Evolutionary conservation across 2,329 filamentous ascomycete genomes (phyloP).

Genomic region (Pleochaeta shiraiana): DNA sequence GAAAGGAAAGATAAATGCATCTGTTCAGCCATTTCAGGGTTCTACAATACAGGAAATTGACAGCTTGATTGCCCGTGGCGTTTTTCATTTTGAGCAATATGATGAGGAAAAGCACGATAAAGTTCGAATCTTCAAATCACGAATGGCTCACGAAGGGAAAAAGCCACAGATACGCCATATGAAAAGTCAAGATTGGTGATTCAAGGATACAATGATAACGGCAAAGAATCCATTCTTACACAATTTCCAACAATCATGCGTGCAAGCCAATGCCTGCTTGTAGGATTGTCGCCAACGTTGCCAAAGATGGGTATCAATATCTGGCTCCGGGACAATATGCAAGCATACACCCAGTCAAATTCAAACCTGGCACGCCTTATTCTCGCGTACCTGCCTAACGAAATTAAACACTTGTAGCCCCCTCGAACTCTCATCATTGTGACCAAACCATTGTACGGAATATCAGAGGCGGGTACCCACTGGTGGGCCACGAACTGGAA

Average conservation of each 20-base stretch:
- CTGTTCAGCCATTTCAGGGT: not conserved
- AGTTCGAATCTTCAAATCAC: not conserved
- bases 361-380: not conserved
- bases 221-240: conserved; percentile 6
- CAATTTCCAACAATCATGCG: conserved; percentile 6
- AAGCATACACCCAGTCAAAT: not conserved
- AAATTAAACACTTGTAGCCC: not conserved
- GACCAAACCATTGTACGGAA: not conserved
- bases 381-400: not conserved
- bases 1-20: not conserved
- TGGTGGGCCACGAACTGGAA: not conserved
- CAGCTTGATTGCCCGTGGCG: not conserved
- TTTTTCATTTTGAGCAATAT: not conserved
- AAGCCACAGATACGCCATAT: not conserved
- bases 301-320: not conserved
- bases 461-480: not conserved
- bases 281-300: not conserved
- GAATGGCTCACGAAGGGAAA: not conserved
- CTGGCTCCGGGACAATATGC: not conserved
- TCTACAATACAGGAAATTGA: not conserved
- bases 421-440: not conserved
- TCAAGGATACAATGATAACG: conserved; percentile 1
- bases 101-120: not conserved
- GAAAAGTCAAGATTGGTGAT: conserved; percentile 1
- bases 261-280: conserved; percentile 4